Evolutionary conservation across 495 filamentous ascomycete species (phyloP), one percentile per base, ranked within the genome.

Genomic region (Neurospora sp.): DNA sequence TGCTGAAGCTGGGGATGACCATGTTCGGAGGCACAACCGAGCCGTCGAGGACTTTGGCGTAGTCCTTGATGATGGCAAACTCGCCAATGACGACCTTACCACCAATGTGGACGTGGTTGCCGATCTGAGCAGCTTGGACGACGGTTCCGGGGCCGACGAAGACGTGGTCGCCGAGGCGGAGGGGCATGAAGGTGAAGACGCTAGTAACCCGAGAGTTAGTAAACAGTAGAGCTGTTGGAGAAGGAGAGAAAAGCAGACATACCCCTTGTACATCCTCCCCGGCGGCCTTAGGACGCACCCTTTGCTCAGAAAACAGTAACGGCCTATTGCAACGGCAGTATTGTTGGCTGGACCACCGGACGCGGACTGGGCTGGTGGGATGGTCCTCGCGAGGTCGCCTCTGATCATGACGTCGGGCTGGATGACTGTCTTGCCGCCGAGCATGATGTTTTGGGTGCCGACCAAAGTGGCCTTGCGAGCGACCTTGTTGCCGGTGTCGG

Each of bases 401-500:
- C 96, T 91, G 78, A 99, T 94, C 77, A 93, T 92, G 75, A 91
- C 94, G 77, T 96, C 92, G 71, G 93, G 90, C 83, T 94, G 91
- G 79, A 99, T 96, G 75, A 98, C 92, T 11, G 93, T 96, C 82
- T 95, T 96, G 72, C 96, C 96, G 76, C 93, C 95, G 16, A 99
- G 93, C 82, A 97, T 97, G 81, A 99, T 97, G 84, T 98, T 95
- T 73, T 95, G 93, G 37, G 94, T 97, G 78, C 96, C 96, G 81
- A 97, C 90, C 75, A 99, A 92, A 77, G 91, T 89, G 70, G 91
- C 90, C 70, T 93, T 92, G 76, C 96, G 93, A 42, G 94, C 95
- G 76, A 99, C 94, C 86, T 98, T 98, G 87, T 99, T 99, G 75
- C 96, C 96, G 38, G 94, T 98, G 84, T 97, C 94, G n/a, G 94